Percentiles rank a stretch among this genome's conserved stretches.
These are phyloP conservation scores for Fistulinella cinereoalba DNA, from an alignment of 1,284 basidiomycete genomes.

Conservation along the genomic window DNA sequence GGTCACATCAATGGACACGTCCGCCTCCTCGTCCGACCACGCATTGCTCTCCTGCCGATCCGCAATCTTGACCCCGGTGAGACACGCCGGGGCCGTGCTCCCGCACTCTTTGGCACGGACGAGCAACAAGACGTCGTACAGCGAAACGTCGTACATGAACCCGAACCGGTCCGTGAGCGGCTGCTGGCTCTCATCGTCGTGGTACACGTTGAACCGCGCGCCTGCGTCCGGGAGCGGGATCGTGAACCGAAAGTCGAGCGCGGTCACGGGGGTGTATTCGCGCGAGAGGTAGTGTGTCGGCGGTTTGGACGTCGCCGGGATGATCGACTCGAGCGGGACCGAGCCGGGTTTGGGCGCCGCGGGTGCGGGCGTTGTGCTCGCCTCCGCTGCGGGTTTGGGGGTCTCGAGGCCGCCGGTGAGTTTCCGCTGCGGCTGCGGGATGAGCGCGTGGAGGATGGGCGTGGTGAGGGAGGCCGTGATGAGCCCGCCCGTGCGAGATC, in stretches of 20 bases:
- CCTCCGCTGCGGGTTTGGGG: conserved; percentile 15
- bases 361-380: conserved; percentile 15
- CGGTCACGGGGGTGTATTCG: conserved; percentile 66
- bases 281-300: conserved; percentile 79
- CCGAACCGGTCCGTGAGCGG: conserved; percentile 91
- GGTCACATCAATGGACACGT: conserved; percentile 50
- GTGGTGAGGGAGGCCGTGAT: conserved; percentile 43
- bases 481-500: conserved; percentile 31
- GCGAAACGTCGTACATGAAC: conserved; percentile 87
- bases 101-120: conserved; percentile 70
- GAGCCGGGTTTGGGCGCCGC: conserved; percentile 46
- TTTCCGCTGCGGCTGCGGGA: conserved; percentile 51
- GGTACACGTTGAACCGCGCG: conserved; percentile 52
- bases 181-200: conserved; percentile 54
- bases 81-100: conserved; percentile 75
- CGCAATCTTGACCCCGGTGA: conserved; percentile 85
- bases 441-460: conserved; percentile 58
- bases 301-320: conserved; percentile 81
- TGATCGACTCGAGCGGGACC: conserved; percentile 89
- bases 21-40: conserved; percentile 62
- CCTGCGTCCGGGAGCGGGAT: conserved; percentile 58
- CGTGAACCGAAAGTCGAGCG: conserved; percentile 65
- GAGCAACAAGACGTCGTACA: conserved; percentile 78
- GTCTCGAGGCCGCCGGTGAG: conserved; percentile 30
- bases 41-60: conserved; percentile 74